These are phyloP conservation scores for Aleurites moluccanus DNA, from an alignment of 441 rosid species.

Conservation along the genomic window DNA sequence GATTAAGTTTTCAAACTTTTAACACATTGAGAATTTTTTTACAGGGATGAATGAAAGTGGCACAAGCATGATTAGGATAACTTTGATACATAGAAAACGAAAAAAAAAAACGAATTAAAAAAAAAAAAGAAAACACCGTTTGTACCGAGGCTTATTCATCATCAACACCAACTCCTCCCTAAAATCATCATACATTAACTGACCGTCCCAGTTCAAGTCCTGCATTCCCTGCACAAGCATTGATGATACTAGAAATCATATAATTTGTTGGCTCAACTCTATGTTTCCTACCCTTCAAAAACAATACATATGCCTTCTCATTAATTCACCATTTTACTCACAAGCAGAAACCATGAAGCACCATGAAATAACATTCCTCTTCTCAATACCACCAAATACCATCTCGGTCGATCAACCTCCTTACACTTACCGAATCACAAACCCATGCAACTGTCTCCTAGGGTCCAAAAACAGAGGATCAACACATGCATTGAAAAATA, in stretches of 20 bases:
- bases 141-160: no score
- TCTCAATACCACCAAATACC: constrained; percentile 51
- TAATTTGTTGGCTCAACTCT: constrained; percentile 62
- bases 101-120: no score
- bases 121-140: no score
- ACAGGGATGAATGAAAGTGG: no score
- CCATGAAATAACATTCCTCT: constrained; percentile 79
- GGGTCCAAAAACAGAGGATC: constrained; percentile 43
- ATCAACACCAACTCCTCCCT: no score
- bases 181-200: no score
- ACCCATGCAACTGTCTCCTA: constrained; percentile 69
- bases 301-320: constrained; percentile 62
- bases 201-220: constrained; percentile 72
- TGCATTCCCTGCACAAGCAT: constrained; percentile 74
- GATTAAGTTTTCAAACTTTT: no score
- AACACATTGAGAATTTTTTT: no score
- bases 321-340: constrained; percentile 78
- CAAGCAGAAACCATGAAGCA: constrained; percentile 64
- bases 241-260: constrained; percentile 62
- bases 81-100: no score
- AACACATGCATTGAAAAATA: constrained; percentile 68
- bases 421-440: constrained; percentile 65
- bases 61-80: no score
- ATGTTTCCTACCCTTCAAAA: constrained; percentile 48
- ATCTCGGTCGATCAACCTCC: constrained; percentile 45